Conservation (phyloP, 179 eudicot species). For the Beta lomatogona region DNA sequence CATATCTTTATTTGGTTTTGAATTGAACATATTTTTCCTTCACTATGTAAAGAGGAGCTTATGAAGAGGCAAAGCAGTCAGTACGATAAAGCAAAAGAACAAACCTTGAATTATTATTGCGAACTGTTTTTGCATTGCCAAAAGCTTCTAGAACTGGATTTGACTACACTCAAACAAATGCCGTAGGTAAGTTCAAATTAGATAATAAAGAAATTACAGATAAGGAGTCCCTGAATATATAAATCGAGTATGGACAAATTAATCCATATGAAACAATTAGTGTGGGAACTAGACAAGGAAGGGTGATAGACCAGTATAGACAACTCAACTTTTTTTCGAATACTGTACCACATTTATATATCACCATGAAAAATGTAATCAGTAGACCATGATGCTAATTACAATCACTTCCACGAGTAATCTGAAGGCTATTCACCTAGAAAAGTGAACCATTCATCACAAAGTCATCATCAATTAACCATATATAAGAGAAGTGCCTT, state of each 20-base stretch:
- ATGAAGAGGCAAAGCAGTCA: not conserved
- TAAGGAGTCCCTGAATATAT: not conserved
- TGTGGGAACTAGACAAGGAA: not conserved
- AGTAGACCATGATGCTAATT: not conserved
- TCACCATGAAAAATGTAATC: too few relatives aligned
- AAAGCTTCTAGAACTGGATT: constrained; percentile 99
- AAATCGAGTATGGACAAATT: not conserved
- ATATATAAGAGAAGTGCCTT: too few relatives aligned
- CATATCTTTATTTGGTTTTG: not conserved
- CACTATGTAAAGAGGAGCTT: not conserved
- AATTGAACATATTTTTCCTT: not conserved
- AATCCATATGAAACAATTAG: constrained; percentile 10
- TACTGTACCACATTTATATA: not conserved
- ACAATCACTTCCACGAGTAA: too few relatives aligned
- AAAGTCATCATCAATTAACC: too few relatives aligned
- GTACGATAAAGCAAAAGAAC: constrained; percentile 22
- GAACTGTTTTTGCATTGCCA: constrained; percentile 95
- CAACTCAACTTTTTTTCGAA: not conserved
- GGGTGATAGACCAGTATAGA: not conserved
- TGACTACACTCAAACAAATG: constrained; percentile 58
- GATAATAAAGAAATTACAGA: not conserved
- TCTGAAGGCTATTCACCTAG: too few relatives aligned
- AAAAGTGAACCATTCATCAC: too few relatives aligned
- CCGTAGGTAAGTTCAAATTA: constrained; percentile 11
- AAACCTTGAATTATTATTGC: constrained; percentile 97